Conservation (phyloP, 352 stramenopile species). For the Globisporangium heterothallicum region DNA sequence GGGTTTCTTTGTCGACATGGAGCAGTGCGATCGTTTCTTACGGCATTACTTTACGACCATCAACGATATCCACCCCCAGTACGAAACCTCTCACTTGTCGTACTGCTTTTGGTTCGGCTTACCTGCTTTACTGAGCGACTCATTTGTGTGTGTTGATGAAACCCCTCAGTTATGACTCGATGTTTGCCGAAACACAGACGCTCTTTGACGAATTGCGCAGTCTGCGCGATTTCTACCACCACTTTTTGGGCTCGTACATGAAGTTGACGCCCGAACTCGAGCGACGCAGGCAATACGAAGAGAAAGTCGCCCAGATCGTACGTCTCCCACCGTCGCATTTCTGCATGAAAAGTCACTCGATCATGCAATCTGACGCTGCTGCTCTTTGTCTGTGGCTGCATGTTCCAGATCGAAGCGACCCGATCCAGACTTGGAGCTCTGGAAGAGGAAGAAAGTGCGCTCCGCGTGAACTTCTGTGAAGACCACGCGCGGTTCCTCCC, state of each 20-base stretch:
- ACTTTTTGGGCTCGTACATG: conserved; percentile 64
- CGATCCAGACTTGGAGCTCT: conserved; percentile 37
- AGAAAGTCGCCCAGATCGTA: conserved; percentile 47
- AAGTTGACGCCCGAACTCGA: conserved; percentile 50
- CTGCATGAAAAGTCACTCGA: neutral
- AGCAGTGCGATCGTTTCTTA: conserved; percentile 80
- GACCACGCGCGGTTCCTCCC: conserved; percentile 67
- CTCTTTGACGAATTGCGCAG: conserved; percentile 75
- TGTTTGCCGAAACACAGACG: conserved; percentile 60
- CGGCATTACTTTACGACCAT: conserved; percentile 78
- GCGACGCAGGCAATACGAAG: conserved; percentile 49
- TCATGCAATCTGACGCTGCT: conserved; percentile 2
- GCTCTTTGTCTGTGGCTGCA: neutral
- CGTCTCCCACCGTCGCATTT: neutral
- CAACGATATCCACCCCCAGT: conserved; percentile 80
- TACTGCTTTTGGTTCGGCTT: neutral
- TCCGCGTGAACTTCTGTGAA: conserved; percentile 40
- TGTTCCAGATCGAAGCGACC: conserved; percentile 48
- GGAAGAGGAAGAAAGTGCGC: conserved; percentile 41
- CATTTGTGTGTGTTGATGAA: no score
- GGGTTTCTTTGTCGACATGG: conserved; percentile 83
- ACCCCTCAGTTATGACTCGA: conserved; percentile 47
- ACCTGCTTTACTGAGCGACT: no score
- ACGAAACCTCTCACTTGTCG: no score
- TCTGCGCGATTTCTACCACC: conserved; percentile 79